Evolutionary conservation across 768 basidiomycete species (phyloP).

Genomic region (Tephrocybe sp.): DNA sequence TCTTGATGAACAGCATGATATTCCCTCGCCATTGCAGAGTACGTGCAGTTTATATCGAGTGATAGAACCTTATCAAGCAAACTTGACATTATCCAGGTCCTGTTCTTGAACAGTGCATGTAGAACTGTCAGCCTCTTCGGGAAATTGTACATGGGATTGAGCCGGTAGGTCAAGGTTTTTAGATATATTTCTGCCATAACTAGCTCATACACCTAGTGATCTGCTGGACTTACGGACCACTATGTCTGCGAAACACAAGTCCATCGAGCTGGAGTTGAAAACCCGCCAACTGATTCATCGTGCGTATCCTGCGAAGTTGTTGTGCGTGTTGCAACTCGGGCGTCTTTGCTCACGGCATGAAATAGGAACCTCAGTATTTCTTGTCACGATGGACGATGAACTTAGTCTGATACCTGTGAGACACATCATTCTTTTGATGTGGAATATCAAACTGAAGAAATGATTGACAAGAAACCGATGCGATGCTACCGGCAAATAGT

Average conservation of each 20-base stretch:
- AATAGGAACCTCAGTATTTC: constrained; percentile 29
- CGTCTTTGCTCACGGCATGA: background rate
- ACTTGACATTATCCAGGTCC: constrained; percentile 24
- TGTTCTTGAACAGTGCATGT: constrained; percentile 40
- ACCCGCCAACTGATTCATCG: constrained; percentile 40
- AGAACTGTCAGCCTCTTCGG: constrained; percentile 36
- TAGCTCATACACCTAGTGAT: constrained; percentile 23
- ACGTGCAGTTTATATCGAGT: constrained; percentile 5
- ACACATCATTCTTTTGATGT: background rate
- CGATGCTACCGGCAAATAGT: constrained; percentile 38
- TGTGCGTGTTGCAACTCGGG: background rate
- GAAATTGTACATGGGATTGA: constrained; percentile 41
- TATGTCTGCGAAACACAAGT: constrained; percentile 31
- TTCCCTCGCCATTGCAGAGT: constrained; percentile 49
- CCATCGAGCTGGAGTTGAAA: constrained; percentile 37
- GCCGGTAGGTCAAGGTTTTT: constrained; percentile 28
- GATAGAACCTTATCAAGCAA: background rate
- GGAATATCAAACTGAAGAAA: background rate
- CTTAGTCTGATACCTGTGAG: constrained; percentile 46
- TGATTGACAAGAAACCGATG: constrained; percentile 41
- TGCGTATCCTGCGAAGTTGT: constrained; percentile 5
- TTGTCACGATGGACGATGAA: constrained; percentile 44
- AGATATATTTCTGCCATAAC: background rate
- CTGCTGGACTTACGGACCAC: constrained; percentile 28
- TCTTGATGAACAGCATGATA: constrained; percentile 40